phyloP scores from a whole-genome alignment of 495 filamentous ascomycete species.

The Rostrohypoxylon terebratum region DNA sequence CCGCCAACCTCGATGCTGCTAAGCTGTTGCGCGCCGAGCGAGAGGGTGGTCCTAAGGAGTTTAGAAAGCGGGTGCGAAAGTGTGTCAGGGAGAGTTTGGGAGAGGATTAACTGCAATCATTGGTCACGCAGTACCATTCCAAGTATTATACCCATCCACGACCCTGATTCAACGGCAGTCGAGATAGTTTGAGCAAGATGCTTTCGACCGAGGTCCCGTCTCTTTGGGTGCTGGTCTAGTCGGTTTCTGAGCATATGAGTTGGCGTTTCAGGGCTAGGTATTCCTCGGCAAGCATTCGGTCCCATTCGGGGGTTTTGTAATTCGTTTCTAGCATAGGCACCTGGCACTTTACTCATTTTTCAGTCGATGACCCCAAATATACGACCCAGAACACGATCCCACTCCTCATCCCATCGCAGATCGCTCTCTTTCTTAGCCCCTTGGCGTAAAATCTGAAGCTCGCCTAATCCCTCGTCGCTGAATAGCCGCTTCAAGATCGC shows the following conservation, averaged over 20 bases:
- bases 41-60: conserved; percentile 70
- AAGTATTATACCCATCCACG: conserved; percentile 9
- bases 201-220: not conserved
- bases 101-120: conserved; percentile 58
- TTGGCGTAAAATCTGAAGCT: conserved; percentile 70
- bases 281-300: conserved; percentile 9
- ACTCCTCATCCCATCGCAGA: conserved; percentile 93
- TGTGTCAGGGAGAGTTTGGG: conserved; percentile 88
- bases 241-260: conserved; percentile 17
- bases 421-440: conserved; percentile 83
- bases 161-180: not conserved
- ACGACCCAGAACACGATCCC: conserved; percentile 80
- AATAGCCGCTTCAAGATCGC: conserved; percentile 72
- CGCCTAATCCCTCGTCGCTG: conserved; percentile 52
- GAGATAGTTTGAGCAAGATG: not conserved
- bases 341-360: not conserved
- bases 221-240: conserved; percentile 17
- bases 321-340: not conserved
- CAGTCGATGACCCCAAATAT: conserved; percentile 69
- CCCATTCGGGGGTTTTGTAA: conserved; percentile 9
- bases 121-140: not conserved
- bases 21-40: conserved; percentile 86
- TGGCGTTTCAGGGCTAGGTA: conserved; percentile 13
- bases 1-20: conserved; percentile 94
- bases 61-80: conserved; percentile 78